These are phyloP conservation scores for Plasmodium billcollinsi DNA, from an alignment of 169 alveolate species.

Conservation along the genomic window DNA sequence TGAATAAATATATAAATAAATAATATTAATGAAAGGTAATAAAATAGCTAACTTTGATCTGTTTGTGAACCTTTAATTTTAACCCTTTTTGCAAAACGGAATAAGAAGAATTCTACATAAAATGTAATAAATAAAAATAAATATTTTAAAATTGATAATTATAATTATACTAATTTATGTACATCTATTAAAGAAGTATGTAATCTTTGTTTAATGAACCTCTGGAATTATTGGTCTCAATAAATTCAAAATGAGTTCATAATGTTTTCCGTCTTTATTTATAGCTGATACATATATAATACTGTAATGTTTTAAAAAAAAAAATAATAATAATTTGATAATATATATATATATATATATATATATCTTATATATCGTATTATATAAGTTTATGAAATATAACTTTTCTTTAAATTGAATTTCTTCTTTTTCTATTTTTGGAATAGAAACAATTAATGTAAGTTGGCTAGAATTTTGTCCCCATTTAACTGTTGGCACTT, in stretches of 20 bases:
- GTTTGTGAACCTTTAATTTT: conserved; percentile 42
- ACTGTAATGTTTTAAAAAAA: conserved; percentile 13
- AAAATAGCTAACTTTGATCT: conserved; percentile 31
- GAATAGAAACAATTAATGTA: conserved; percentile 47
- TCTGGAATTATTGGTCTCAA: conserved; percentile 67
- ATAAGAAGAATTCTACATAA: conserved; percentile 33
- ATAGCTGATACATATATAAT: conserved; percentile 40
- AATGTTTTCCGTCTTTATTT: conserved; percentile 34
- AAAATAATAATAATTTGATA: not conserved
- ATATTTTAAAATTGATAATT: not conserved
- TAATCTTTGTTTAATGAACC: conserved; percentile 16
- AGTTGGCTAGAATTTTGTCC: conserved; percentile 60
- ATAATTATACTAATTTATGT: not conserved
- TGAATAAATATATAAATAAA: not conserved
- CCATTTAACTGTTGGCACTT: conserved; percentile 72
- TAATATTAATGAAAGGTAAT: conserved; percentile 1
- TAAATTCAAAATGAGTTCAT: conserved; percentile 34
- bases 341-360: not conserved
- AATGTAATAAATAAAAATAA: not conserved
- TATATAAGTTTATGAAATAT: conserved; percentile 9
- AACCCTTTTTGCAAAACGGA: conserved; percentile 12
- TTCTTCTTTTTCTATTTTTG: conserved; percentile 19
- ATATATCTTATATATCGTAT: not conserved
- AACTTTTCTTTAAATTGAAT: conserved; percentile 73
- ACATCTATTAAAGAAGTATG: not conserved